These are phyloP conservation scores for Podospora tetraspora DNA, from an alignment of 495 filamentous ascomycete species.

Conservation along the genomic window DNA sequence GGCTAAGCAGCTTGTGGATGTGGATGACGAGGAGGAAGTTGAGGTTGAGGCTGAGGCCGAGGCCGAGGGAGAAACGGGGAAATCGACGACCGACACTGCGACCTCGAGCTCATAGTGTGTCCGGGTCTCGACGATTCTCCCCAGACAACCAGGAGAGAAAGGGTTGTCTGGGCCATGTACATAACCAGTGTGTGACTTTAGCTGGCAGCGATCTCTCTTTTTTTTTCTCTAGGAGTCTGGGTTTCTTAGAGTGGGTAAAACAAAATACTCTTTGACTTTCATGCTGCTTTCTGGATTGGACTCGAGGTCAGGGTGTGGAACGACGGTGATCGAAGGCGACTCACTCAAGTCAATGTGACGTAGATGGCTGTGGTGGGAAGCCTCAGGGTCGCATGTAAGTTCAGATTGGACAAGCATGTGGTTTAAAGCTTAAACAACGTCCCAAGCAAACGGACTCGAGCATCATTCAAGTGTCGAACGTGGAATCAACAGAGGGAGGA, in stretches of 20 bases:
- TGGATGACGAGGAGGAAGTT: constrained; percentile 24
- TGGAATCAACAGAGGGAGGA: not conserved
- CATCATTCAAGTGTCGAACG: not conserved
- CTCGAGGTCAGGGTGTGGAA: not conserved
- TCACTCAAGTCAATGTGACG: not conserved
- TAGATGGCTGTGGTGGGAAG: too few relatives aligned
- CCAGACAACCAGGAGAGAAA: not conserved
- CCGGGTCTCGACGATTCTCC: not conserved
- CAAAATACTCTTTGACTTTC: not conserved
- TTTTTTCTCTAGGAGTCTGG: not conserved
- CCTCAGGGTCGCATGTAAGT: not conserved
- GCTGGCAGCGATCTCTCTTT: not conserved
- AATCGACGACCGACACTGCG: not conserved
- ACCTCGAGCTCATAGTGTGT: not conserved
- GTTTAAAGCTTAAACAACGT: not conserved
- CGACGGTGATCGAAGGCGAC: not conserved
- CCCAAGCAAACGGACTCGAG: not conserved
- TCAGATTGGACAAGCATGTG: too few relatives aligned
- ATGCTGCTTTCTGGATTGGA: not conserved
- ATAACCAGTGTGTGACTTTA: not conserved
- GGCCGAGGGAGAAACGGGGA: not conserved
- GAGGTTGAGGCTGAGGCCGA: not conserved
- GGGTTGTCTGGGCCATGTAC: not conserved
- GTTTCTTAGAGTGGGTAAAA: not conserved
- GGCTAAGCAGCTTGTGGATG: constrained; percentile 39